Percentiles rank a stretch among this genome's conserved stretches.
These are phyloP conservation scores for Hygrophila difformis DNA, from an alignment of 257 asterid genomes.

Conservation along the genomic window DNA sequence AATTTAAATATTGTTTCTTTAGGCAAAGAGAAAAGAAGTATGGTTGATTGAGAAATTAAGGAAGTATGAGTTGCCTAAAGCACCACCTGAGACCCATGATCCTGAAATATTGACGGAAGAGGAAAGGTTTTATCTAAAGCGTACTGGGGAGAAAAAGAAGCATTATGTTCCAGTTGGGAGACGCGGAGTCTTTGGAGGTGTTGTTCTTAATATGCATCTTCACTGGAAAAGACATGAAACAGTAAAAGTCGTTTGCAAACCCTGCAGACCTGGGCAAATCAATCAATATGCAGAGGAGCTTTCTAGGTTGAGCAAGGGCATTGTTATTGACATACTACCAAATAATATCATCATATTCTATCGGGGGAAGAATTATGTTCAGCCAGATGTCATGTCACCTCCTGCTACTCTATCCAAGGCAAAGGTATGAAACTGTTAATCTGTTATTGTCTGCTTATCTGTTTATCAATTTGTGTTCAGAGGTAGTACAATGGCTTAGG, in stretches of 20 bases:
- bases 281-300: constrained; percentile 75
- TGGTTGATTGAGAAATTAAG: constrained; percentile 94
- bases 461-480: constrained; percentile 9
- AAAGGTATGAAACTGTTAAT: constrained; percentile 42
- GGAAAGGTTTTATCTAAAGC: constrained; percentile 83
- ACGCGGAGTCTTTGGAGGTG: constrained; percentile 96
- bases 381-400: constrained; percentile 79
- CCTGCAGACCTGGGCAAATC: constrained; percentile 88
- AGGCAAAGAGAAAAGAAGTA: constrained; percentile 90
- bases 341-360: constrained; percentile 58
- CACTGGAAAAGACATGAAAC: constrained; percentile 98
- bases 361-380: constrained; percentile 90
- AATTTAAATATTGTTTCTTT: constrained; percentile 14
- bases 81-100: constrained; percentile 61
- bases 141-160: constrained; percentile 92
- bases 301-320: constrained; percentile 78
- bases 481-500: constrained; percentile 10
- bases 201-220: constrained; percentile 95
- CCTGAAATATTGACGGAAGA: constrained; percentile 95
- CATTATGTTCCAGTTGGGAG: constrained; percentile 82
- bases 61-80: constrained; percentile 66
- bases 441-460: neutral
- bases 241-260: constrained; percentile 79
- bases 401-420: constrained; percentile 87
- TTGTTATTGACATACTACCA: constrained; percentile 68